Evolutionary conservation across 495 filamentous ascomycete species (phyloP).

Genomic region (Halenospora varia): DNA sequence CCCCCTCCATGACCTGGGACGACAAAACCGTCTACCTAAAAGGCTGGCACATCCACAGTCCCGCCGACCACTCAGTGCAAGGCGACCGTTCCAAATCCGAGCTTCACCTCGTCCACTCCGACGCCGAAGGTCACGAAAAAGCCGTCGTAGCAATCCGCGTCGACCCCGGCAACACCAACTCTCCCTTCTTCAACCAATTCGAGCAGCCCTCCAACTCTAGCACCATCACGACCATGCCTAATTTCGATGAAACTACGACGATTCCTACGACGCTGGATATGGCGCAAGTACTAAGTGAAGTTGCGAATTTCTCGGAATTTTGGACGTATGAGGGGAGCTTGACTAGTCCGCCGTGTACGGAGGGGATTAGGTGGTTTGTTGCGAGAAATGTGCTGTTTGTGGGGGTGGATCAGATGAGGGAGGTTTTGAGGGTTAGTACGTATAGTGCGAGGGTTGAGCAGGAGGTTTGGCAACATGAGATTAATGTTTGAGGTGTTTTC

Average conservation of each 20-base stretch:
- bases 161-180: constrained; percentile 25
- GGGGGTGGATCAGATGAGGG: constrained; percentile 20
- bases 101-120: constrained; percentile 30
- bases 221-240: not conserved
- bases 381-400: constrained; percentile 20
- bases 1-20: constrained; percentile 23
- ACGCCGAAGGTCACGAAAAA: constrained; percentile 18
- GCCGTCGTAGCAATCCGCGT: constrained; percentile 29
- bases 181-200: constrained; percentile 27
- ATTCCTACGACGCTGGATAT: constrained; percentile 16
- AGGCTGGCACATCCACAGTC: constrained; percentile 32
- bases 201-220: not conserved
- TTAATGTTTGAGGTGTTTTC: constrained; percentile 13
- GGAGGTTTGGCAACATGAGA: constrained; percentile 15
- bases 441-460: constrained; percentile 18
- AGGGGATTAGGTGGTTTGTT: constrained; percentile 15
- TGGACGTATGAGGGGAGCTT: constrained; percentile 28
- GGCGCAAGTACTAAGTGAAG: constrained; percentile 18
- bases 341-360: constrained; percentile 16
- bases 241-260: constrained; percentile 11
- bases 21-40: constrained; percentile 27
- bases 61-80: constrained; percentile 29
- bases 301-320: constrained; percentile 25
- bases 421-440: constrained; percentile 20
- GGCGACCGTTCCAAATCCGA: constrained; percentile 27